Conservation (phyloP, 106 monocot genomes). For the Apostasia ramifera region DNA sequence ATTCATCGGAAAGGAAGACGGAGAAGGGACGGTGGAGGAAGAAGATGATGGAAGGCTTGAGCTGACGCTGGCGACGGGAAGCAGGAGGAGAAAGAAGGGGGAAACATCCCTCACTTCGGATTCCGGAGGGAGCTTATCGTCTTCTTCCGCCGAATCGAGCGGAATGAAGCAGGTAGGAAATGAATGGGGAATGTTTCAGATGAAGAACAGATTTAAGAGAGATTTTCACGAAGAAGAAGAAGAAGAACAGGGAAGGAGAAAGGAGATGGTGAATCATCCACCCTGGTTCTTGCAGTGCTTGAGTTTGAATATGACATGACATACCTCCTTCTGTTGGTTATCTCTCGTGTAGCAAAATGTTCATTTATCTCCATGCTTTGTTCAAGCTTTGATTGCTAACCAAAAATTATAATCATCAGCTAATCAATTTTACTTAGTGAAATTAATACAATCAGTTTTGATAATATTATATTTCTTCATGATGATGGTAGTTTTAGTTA, state of each 20-base stretch:
- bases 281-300: slow-evolving; percentile 22
- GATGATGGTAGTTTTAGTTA: no score
- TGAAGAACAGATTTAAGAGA: slow-evolving; percentile 1
- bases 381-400: no score
- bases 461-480: no score
- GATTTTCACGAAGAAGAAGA: slow-evolving; percentile 2
- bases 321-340: not conserved
- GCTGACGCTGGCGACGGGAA: slow-evolving; percentile 44
- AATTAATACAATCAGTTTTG: no score
- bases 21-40: slow-evolving; percentile 2
- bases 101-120: slow-evolving; percentile 27
- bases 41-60: slow-evolving; percentile 22
- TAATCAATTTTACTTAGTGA: no score
- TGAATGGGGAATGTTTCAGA: slow-evolving; percentile 21
- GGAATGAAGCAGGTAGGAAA: slow-evolving; percentile 11
- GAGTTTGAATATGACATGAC: slow-evolving; percentile 14
- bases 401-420: no score
- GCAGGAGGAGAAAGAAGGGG: slow-evolving; percentile 27
- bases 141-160: slow-evolving; percentile 39
- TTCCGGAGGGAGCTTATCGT: slow-evolving; percentile 38
- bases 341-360: no score
- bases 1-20: slow-evolving; percentile 1
- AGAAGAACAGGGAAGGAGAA: slow-evolving; percentile 6
- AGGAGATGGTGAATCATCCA: slow-evolving; percentile 7
- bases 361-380: no score